Evolutionary conservation across 2,329 filamentous ascomycete species (phyloP).

Genomic region (Fusarium setosum): DNA sequence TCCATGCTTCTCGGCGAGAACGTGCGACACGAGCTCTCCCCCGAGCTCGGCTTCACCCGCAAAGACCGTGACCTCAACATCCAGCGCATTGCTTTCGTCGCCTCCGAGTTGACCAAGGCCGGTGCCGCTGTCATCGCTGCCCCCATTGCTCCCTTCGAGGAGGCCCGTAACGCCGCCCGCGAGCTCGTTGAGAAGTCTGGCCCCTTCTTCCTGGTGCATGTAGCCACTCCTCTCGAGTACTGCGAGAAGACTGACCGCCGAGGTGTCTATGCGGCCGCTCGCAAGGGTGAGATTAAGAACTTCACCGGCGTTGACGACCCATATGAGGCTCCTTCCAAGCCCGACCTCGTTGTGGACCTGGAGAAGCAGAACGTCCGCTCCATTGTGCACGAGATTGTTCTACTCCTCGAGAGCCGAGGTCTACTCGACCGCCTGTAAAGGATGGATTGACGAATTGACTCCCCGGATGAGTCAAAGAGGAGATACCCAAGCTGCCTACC

Average conservation of each 20-base stretch:
- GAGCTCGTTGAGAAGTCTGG: slow-evolving; percentile 90
- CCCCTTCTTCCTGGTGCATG: slow-evolving; percentile 94
- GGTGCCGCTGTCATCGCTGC: slow-evolving; percentile 96
- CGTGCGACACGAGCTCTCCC: slow-evolving; percentile 90
- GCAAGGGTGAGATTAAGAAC: slow-evolving; percentile 92
- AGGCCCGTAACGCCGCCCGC: slow-evolving; percentile 79
- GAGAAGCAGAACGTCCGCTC: slow-evolving; percentile 90
- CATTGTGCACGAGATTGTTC: slow-evolving; percentile 95
- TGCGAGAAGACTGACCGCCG: slow-evolving; percentile 95
- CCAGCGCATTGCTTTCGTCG: slow-evolving; percentile 94
- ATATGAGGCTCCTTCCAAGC: slow-evolving; percentile 86
- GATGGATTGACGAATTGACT: slow-evolving; percentile 17
- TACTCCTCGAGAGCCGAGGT: slow-evolving; percentile 90
- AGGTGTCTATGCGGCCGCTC: slow-evolving; percentile 87
- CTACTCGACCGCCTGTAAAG: slow-evolving; percentile 78
- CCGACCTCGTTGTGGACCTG: slow-evolving; percentile 85
- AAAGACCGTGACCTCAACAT: slow-evolving; percentile 96
- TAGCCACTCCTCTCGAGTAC: slow-evolving; percentile 91
- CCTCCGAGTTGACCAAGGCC: slow-evolving; percentile 91
- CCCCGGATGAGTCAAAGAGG: slow-evolving; percentile 18
- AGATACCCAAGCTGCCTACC: slow-evolving; percentile 32
- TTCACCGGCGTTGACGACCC: slow-evolving; percentile 99
- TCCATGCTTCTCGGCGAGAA: slow-evolving; percentile 96
- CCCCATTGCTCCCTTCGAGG: slow-evolving; percentile 93
- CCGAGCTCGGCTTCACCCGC: slow-evolving; percentile 93